These are phyloP conservation scores for Kurtzmaniella natalensis DNA, from an alignment of 1,139 yeast species.

Conservation along the genomic window DNA sequence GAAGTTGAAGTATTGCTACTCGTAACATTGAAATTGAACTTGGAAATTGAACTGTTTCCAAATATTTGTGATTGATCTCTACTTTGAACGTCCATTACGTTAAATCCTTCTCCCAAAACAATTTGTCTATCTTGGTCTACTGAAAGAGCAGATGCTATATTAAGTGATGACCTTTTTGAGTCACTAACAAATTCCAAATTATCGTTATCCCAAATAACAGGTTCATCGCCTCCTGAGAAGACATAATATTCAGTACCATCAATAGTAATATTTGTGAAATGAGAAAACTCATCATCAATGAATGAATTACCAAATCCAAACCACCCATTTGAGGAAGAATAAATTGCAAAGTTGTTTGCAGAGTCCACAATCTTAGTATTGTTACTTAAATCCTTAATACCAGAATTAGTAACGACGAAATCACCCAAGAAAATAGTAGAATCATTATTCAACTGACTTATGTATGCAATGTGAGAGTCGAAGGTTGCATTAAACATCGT, in stretches of 20 bases:
- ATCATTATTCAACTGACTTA: slow-evolving; percentile 17
- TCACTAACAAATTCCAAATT: slow-evolving; percentile 28
- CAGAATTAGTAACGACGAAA: slow-evolving; percentile 20
- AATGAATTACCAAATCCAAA: slow-evolving; percentile 38
- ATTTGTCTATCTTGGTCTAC: slow-evolving; percentile 25
- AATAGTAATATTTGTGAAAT: slow-evolving; percentile 33
- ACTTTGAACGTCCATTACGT: slow-evolving; percentile 29
- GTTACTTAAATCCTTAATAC: slow-evolving; percentile 25
- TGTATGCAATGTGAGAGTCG: slow-evolving; percentile 25
- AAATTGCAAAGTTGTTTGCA: slow-evolving; percentile 34
- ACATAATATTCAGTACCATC: slow-evolving; percentile 33
- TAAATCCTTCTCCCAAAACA: slow-evolving; percentile 38
- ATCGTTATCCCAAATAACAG: slow-evolving; percentile 40
- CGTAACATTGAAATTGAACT: slow-evolving; percentile 21
- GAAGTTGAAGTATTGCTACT: slow-evolving; percentile 23
- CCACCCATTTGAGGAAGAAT: slow-evolving; percentile 22
- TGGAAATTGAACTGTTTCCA: slow-evolving; percentile 15
- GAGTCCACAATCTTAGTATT: slow-evolving; percentile 21
- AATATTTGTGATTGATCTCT: slow-evolving; percentile 28
- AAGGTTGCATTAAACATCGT: slow-evolving; percentile 27
- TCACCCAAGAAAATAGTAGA: slow-evolving; percentile 30
- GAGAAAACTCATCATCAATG: slow-evolving; percentile 19
- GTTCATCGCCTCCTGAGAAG: slow-evolving; percentile 22
- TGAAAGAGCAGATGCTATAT: slow-evolving; percentile 30
- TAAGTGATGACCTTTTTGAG: slow-evolving; percentile 29